These are phyloP conservation scores for Mallotus japonicus DNA, from an alignment of 441 rosid species.

Conservation along the genomic window DNA sequence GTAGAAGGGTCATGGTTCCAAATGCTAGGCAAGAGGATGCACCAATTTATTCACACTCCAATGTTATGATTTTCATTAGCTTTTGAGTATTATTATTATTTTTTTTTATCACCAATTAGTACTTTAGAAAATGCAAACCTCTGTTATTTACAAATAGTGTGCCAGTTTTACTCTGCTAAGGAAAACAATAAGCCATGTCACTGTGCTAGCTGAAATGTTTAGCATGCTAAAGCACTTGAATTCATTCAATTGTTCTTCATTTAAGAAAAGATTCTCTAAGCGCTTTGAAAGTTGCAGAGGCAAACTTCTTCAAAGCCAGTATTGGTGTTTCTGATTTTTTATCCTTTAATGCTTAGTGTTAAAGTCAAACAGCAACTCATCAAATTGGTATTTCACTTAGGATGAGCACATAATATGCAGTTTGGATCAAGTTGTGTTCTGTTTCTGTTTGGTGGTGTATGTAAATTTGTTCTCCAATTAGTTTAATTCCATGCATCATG, in stretches of 20 bases:
- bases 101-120: not conserved
- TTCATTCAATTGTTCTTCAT: not conserved
- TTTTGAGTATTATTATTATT: too few species aligned
- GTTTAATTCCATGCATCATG: constrained; percentile 5
- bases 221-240: not conserved
- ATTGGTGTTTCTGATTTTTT: too few species aligned
- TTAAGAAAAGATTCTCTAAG: not conserved
- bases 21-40: not conserved
- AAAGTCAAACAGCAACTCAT: not conserved
- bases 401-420: not conserved
- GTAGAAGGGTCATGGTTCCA: not conserved
- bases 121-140: not conserved
- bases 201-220: not conserved
- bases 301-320: not conserved
- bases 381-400: not conserved
- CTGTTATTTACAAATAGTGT: not conserved
- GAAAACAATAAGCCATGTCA: not conserved
- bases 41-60: not conserved
- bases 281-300: not conserved
- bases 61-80: not conserved
- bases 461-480: constrained; percentile 4
- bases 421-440: not conserved
- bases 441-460: not conserved
- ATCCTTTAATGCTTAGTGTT: not conserved
- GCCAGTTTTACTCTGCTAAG: not conserved